phyloP scores from a whole-genome alignment of 257 asterid species.

The Rubia yunnanensis region DNA sequence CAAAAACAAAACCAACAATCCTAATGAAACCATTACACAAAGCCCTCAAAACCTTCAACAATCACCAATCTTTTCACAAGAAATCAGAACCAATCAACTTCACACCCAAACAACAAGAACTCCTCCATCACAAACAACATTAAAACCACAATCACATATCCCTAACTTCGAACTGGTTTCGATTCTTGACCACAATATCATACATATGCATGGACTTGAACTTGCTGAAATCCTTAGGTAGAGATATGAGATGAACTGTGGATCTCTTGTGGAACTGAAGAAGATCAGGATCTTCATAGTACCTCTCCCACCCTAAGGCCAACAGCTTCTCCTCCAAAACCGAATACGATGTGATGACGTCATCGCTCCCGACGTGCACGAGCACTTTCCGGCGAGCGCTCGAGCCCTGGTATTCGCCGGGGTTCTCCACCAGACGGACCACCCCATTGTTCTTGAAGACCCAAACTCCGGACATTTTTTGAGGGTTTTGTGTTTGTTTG shows the following conservation, averaged over 20 bases:
- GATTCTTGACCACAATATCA: conserved; percentile 35
- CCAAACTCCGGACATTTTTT: conserved; percentile 38
- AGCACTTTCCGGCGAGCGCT: conserved; percentile 27
- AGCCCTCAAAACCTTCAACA: neutral
- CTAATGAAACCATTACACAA: no score
- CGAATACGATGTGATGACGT: conserved; percentile 29
- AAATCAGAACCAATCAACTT: neutral
- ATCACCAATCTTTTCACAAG: neutral
- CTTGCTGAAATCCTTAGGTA: conserved; percentile 36
- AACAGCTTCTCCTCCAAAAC: conserved; percentile 26
- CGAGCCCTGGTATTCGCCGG: conserved; percentile 20
- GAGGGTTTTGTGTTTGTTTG: neutral
- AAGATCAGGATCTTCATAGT: conserved; percentile 40
- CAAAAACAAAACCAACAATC: neutral
- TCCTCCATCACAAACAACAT: neutral
- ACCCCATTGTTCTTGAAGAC: conserved; percentile 33
- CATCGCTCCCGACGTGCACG: conserved; percentile 27
- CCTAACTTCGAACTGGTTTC: conserved; percentile 32
- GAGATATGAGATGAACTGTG: conserved; percentile 41
- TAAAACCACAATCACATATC: conserved; percentile 7
- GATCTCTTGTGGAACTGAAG: conserved; percentile 43
- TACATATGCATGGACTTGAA: conserved; percentile 41
- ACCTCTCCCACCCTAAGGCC: conserved; percentile 42
- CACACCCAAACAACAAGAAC: neutral
- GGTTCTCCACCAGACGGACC: conserved; percentile 33